These are phyloP conservation scores for Fraxinus anomala DNA, from an alignment of 257 asterid species.

Conservation along the genomic window DNA sequence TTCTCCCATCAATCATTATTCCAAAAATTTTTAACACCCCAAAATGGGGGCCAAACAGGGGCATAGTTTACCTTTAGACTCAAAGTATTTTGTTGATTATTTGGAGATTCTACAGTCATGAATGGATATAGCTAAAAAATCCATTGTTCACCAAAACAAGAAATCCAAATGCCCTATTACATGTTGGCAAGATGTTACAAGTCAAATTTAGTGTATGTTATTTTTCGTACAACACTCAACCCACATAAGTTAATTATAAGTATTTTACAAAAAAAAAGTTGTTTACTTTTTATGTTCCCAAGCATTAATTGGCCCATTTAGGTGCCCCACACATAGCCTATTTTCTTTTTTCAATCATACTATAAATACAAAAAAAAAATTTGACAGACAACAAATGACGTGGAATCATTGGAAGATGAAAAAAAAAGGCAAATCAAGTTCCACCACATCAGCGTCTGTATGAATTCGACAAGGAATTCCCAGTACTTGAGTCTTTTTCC, in stretches of 20 bases:
- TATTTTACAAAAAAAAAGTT: background rate
- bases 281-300: background rate
- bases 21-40: too few relatives aligned
- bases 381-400: too few relatives aligned
- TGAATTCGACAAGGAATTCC: too few relatives aligned
- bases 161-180: slow-evolving; percentile 8
- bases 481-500: too few relatives aligned
- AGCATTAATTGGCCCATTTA: slow-evolving; percentile 29
- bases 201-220: background rate
- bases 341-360: background rate
- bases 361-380: too few relatives aligned
- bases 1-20: too few relatives aligned
- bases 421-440: too few relatives aligned
- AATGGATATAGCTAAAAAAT: background rate
- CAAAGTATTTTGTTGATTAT: background rate
- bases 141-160: slow-evolving; percentile 15
- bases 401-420: too few relatives aligned
- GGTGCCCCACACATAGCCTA: slow-evolving; percentile 33
- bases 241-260: background rate
- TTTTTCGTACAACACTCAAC: slow-evolving; percentile 27
- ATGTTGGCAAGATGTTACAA: background rate
- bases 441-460: too few relatives aligned
- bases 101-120: background rate
- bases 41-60: too few relatives aligned
- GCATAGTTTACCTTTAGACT: background rate